Percentiles rank a stretch among this genome's conserved stretches.
phyloP scores from a whole-genome alignment of 2,329 filamentous ascomycete species.

The Bipolaris zeicola region DNA sequence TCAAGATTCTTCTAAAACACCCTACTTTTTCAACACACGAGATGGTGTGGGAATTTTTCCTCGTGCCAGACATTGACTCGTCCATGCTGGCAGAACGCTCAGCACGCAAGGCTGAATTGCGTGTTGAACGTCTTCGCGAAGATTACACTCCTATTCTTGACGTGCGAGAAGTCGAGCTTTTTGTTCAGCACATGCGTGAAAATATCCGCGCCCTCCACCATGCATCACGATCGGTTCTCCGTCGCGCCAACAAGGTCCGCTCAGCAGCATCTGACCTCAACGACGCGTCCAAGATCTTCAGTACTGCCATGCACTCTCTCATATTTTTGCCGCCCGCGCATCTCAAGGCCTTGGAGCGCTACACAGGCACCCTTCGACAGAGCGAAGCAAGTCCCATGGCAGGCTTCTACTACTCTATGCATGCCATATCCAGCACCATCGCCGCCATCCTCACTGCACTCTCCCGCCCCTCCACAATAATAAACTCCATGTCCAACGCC shows the following conservation, averaged over 20 bases:
- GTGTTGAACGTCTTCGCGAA: conserved; percentile 83
- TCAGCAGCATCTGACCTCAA: conserved; percentile 70
- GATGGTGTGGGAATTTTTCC: conserved; percentile 98
- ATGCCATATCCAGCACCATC: conserved; percentile 83
- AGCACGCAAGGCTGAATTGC: conserved; percentile 80
- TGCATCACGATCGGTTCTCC: conserved; percentile 79
- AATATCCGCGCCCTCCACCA: conserved; percentile 85
- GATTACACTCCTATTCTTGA: conserved; percentile 83
- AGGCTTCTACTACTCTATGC: conserved; percentile 74
- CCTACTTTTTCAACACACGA: conserved; percentile 95
- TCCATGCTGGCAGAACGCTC: conserved; percentile 90
- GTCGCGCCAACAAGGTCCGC: conserved; percentile 75
- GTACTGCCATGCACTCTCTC: conserved; percentile 57
- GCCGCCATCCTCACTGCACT: conserved; percentile 80
- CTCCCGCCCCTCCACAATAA: conserved; percentile 76
- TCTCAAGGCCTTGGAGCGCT: conserved; percentile 72
- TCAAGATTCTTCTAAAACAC: conserved; percentile 84
- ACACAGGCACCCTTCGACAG: conserved; percentile 68
- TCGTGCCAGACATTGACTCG: conserved; percentile 90
- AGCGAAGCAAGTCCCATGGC: conserved; percentile 75
- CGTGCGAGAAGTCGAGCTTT: conserved; percentile 87
- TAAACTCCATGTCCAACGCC: conserved; percentile 74
- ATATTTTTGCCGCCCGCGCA: conserved; percentile 72
- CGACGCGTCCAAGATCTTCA: conserved; percentile 66
- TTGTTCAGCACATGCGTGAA: conserved; percentile 88